phyloP scores from a whole-genome alignment of 441 rosid species.

The Adansonia madagascariensis region DNA sequence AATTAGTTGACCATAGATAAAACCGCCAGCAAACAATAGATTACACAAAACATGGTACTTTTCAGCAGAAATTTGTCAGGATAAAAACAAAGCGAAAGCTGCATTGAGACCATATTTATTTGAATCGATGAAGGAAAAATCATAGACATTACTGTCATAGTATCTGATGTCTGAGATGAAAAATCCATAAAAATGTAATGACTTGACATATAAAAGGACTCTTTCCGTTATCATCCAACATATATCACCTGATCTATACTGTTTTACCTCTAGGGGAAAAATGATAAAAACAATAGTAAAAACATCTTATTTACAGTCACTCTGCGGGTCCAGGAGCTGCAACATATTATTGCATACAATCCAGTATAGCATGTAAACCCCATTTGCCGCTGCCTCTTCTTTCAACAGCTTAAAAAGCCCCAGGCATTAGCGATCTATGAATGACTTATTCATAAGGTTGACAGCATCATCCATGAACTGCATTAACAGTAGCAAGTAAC shows the following conservation, averaged over 20 bases:
- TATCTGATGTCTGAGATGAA: background rate
- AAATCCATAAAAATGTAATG: background rate
- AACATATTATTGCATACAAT: conserved; percentile 15
- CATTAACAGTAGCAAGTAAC: conserved; percentile 34
- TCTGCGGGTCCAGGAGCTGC: conserved; percentile 17
- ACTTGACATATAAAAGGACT: background rate
- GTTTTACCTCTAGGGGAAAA: background rate
- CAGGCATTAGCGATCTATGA: conserved; percentile 61
- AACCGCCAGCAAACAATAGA: background rate
- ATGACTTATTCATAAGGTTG: conserved; percentile 83
- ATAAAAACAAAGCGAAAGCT: background rate
- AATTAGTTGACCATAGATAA: background rate
- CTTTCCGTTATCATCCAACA: background rate
- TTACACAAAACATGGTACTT: background rate
- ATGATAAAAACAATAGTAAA: background rate
- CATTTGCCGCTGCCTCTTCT: conserved; percentile 22
- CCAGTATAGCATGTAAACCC: background rate
- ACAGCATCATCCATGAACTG: conserved; percentile 94
- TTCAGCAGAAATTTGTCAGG: background rate
- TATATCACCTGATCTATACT: background rate
- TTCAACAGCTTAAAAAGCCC: conserved; percentile 6
- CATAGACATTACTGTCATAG: background rate
- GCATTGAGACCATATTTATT: conserved; percentile 10
- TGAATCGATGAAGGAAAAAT: background rate
- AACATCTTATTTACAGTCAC: conserved; percentile 26